Base-by-base conservation (phyloP, 2,329 filamentous ascomycete species). In the Aurifilum marmelostoma region DNA sequence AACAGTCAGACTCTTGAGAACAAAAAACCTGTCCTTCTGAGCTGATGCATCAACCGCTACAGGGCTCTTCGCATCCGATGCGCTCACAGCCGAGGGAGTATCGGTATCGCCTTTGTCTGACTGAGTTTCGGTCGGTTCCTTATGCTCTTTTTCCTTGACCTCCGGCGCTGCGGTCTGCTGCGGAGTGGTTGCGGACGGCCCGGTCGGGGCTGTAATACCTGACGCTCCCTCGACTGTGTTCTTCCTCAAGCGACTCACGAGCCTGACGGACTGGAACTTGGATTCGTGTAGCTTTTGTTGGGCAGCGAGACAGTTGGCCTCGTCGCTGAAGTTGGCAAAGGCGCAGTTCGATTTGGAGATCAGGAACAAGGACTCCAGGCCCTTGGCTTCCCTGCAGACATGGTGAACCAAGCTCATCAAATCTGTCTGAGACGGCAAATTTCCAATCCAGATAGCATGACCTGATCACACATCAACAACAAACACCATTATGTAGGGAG, bases 291-390 rank as follows among this genome's bases (percentile, higher is more conserved):
- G 91, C 73, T 92, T 89, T 60, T 89, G 86, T 82, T 97, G 92
- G 0, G 95, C 95, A 11, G 87, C 85, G 8, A 87, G 81, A 76
- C 94, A 97, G 6, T 89, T 88, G 3, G 84, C 81, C 75, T 97
- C 94, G 64, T 93, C 91, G 72, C 90, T 92, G 78, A 97, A 98
- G 76, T 98, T 98, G 73, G 97, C 93, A 81, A 98, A 98, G 0
- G 94, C 95, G 76, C 95, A 98, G 77, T 97, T 97, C 78, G 94
- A 97, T 79, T 97, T 97, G 0, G 94, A 95, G 54, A 98, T 98
- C 47, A 98, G 82, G 73, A 98, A 97, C 0, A 98, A 83, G 61
- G 94, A 97, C 77, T 97, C 92, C 29, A 98, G 88, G 1, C 94
- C 87, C 0, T 85, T 86, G 0, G 93, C 90, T 73, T 94, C 91